Evolutionary conservation across 176 grass and related monocot species (phyloP), one percentile per base, ranked within the genome.

Genomic region (Triticum turgidum): DNA sequence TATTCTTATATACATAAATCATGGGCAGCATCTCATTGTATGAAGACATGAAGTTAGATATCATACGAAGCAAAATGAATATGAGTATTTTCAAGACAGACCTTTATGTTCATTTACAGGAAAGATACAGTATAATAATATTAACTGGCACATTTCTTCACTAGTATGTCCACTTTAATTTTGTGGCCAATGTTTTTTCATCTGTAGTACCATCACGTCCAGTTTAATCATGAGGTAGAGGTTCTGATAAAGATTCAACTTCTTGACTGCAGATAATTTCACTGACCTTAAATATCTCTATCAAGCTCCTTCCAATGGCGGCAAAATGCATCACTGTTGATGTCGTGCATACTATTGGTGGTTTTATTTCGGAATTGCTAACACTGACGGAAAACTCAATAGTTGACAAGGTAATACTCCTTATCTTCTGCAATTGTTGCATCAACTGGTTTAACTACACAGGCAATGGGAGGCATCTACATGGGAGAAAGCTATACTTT

Each of bases 201-300:
- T 74, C 13, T 73, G 72, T 42, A 39, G n/a, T 80, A 38, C 12
- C 14, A 61, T 80, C 77, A 44, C 22, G 34, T 76, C 42, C 9
- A 63, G 64, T 72, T 79, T 61, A 66, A 83, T 76, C 18, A 22
- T 10, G 6, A 44, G 44, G 6, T 41, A 32, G 11, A 67, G 78
- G 56, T 72, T 82, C 84, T 86, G 29, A 88, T 73, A 66, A 24
- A 69, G 75, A 34, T 79, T 82, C 41, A 86, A 80, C 73, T 86
- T 80, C 37, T 89, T 82, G 49, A 69, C 22, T 90, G 66, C 83
- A 98, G 94, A 91, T 96, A 87, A 81, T 94, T 92, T 94, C 83
- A 61, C 63, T 92, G 88, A 61, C 65, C 67, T 89, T 96, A 80
- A 79, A 76, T 89, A 88, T 93, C 56, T 87, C 92, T 44, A 86